These are phyloP conservation scores for Fistulinella cinereoalba DNA, from an alignment of 1,284 basidiomycete genomes.

Conservation along the genomic window DNA sequence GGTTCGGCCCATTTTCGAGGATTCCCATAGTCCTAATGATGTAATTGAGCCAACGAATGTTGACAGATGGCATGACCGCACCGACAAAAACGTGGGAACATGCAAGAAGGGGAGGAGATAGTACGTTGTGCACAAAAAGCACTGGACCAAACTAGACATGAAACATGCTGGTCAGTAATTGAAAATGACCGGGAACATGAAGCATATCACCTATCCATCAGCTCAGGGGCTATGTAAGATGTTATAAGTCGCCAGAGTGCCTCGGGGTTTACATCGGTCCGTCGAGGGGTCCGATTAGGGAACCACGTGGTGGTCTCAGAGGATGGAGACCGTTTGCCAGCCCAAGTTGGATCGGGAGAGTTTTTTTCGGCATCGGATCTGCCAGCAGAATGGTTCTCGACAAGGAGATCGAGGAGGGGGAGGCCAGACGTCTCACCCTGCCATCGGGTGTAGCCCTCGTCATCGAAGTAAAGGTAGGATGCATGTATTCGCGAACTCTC, in stretches of 20 bases:
- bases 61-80: conserved; percentile 38
- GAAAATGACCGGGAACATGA: background rate
- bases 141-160: conserved; percentile 63
- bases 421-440: conserved; percentile 89
- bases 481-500: conserved; percentile 62
- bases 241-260: conserved; percentile 73
- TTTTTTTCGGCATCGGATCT: conserved; percentile 36
- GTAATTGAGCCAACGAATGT: conserved; percentile 15
- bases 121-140: conserved; percentile 85
- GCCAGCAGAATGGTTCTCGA: conserved; percentile 51
- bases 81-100: conserved; percentile 81
- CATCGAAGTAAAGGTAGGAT: conserved; percentile 78
- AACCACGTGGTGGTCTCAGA: conserved; percentile 56
- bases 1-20: conserved; percentile 91
- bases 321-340: conserved; percentile 27
- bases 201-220: conserved; percentile 78
- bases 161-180: conserved; percentile 19
- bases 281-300: conserved; percentile 70
- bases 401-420: conserved; percentile 77
- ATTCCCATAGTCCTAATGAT: conserved; percentile 78
- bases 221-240: conserved; percentile 74
- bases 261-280: conserved; percentile 77
- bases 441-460: conserved; percentile 81
- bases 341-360: conserved; percentile 23
- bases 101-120: conserved; percentile 89